Base-by-base conservation (phyloP, 345 rosid genomes). In the Sisymbrium altissimum region DNA sequence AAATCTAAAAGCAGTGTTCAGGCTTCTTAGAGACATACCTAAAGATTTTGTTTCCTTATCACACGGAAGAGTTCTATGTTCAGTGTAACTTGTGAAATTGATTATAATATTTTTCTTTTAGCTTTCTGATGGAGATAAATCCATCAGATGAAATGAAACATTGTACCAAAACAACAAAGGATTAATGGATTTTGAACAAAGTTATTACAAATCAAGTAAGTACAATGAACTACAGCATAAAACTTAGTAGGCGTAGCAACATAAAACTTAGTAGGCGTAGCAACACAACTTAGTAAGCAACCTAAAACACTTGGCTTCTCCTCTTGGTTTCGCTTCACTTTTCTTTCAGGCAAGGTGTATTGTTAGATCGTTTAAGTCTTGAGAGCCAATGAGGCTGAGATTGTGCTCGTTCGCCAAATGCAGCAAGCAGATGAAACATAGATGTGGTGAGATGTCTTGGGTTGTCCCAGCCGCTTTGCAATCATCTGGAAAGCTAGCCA, bases 351-450 rank as follows among this genome's bases (percentile, higher is more conserved):
- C 38, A 81, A 81, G 49, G 68, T 71, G 66, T 68, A 88, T 86
- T n/a, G 73, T 73, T 38, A 91, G 89, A 78, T 94, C 96, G 21
- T 84, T 90, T 85, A 94, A 70, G 79, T 71, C 66, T 29, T 75
- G 56, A 58, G 79, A 78, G 10, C 96, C 89, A 4, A 41, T 78
- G 73, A 95, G 84, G 73, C 83, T 67, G 73, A 95, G 75, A 17
- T 88, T 90, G 72, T 95, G 93, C 86, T 95, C 97, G 25, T 95
- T 95, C 4, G 99, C 99, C 75, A 95, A 83, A 76, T 95, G 99
- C 60, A 92, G 70, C 18, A 95, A 66, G 79, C 99, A 92, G 76
- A 92, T 94, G 81, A 94, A 94, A 74, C 97, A 92, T 27, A 94
- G 72, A 85, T 94, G 97, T 44, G 99, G 97, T 48, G 99, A 89